Conservation (phyloP, 1,284 basidiomycete genomes). For the Trichosporon sp. region DNA sequence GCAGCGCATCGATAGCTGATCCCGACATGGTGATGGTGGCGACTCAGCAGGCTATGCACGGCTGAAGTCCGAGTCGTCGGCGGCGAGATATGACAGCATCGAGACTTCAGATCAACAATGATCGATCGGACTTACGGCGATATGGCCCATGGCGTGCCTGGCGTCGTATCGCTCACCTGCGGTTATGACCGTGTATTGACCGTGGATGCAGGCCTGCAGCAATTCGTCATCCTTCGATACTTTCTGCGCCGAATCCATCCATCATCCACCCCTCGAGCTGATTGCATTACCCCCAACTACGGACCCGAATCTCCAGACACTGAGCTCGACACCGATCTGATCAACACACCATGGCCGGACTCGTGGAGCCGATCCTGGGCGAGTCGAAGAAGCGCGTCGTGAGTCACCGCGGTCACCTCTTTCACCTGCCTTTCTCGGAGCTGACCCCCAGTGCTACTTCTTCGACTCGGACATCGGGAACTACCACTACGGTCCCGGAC, state of each 20-base stretch:
- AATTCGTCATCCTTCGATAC: constrained; percentile 4
- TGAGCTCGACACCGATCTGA: background rate
- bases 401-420: constrained; percentile 44
- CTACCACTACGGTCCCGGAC: constrained; percentile 88
- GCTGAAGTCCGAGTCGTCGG: background rate
- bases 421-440: background rate
- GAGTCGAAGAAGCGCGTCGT: constrained; percentile 84
- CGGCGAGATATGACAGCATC: constrained; percentile 6
- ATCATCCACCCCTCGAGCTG: background rate
- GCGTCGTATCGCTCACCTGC: background rate
- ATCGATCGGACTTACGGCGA: constrained; percentile 13
- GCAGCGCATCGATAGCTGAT: constrained; percentile 67
- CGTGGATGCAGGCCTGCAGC: background rate
- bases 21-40: constrained; percentile 28
- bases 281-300: background rate
- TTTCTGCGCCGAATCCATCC: background rate
- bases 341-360: constrained; percentile 17
- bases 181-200: background rate
- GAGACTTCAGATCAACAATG: constrained; percentile 1
- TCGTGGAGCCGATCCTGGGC: constrained; percentile 65
- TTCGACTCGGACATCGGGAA: constrained; percentile 98
- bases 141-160: constrained; percentile 2
- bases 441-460: constrained; percentile 75
- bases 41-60: background rate
- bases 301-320: background rate